Evolutionary conservation across 371 early-diverging fungal species (phyloP), one percentile per base, ranked within the genome.

Genomic region (Rhizopus sp.): DNA sequence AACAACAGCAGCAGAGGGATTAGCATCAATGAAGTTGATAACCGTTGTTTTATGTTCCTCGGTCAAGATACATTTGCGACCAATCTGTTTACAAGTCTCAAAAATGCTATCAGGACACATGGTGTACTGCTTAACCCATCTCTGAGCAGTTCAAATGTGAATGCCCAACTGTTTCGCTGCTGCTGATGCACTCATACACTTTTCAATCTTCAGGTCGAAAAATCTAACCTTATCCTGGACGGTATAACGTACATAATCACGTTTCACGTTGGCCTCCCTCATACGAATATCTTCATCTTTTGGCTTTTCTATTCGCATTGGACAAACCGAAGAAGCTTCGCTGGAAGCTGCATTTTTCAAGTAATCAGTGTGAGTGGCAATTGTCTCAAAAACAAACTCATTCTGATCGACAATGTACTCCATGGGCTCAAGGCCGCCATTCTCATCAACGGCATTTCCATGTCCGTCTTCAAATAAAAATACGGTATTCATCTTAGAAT

Each of bases 161-260:
- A 55, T 64, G 77, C 88, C 59, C 59, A 58, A 58, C 59, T 58
- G 59, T 29, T 58, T 57, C 29, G 56, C 56, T 47, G 56, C 56
- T 31, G 57, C 50, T 35, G 35, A 35, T 35, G 35, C 35, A 35
- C 7, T 35, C 35, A 68, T 35, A 6, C 60, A 39, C 46, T 53
- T 60, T 32, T n/a, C n/a, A n/a, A n/a, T n/a, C n/a, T n/a, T n/a
- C n/a, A n/a, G n/a, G n/a, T n/a, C n/a, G n/a, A n/a, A n/a, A n/a
- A n/a, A n/a, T n/a, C n/a, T n/a, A n/a, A n/a, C n/a, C n/a, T n/a
- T n/a, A n/a, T n/a, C n/a, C n/a, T n/a, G n/a, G n/a, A n/a, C n/a
- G n/a, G n/a, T n/a, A n/a, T n/a, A n/a, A n/a, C n/a, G n/a, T n/a
- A n/a, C n/a, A n/a, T n/a, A n/a, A n/a, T n/a, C n/a, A n/a, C n/a